Base-by-base conservation (phyloP, 768 basidiomycete species). In the Sarcodon aspratus region DNA sequence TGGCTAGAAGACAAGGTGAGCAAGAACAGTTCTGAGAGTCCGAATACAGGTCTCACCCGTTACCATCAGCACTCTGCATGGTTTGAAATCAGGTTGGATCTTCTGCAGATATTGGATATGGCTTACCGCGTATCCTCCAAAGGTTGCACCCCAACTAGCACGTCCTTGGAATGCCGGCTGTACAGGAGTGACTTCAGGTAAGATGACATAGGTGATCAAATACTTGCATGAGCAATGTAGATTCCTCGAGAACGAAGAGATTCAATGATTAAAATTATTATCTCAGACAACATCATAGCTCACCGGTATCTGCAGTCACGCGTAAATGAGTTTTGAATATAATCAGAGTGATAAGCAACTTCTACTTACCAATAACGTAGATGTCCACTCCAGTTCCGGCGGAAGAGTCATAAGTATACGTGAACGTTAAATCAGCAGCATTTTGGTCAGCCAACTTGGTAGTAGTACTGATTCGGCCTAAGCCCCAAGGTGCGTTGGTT, bases 21-120 rank as follows among this genome's bases (percentile, higher is more conserved):
- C 38, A 15, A 33, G 31, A n/a, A 43, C n/a, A 15, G 9, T 10
- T 27, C 11, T 48, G 9, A 49, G 53, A 21, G 49, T 53, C 42
- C 65, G 69, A 17, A 42, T 8, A 13, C 15, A 17, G 62, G 93
- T 93, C 45, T 79, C 86, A 27, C 21, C 21, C 21, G 21, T 73
- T 56, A 93, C 90, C 88, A 53, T 15, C 17, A 42, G 27, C 27
- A 15, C 40, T 17, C 40, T 27, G 40, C 40, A 17, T 42, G 1
- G 13, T 9, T 9, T 9, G 13, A 42, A 27, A 27, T 27, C 21
- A 27, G 21, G 2, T 8, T 42, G 9, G 27, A 27, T 17, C 7
- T 17, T 42, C 40, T 42, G 8, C 40, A 3, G 17, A 42, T 13
- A 27, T 13, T 5, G 5, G 13, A 9, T 42, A 27, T 27, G 21